Evolutionary conservation across 768 basidiomycete species (phyloP), one percentile per base, ranked within the genome.

Genomic region (Rhizopogon vulgaris): DNA sequence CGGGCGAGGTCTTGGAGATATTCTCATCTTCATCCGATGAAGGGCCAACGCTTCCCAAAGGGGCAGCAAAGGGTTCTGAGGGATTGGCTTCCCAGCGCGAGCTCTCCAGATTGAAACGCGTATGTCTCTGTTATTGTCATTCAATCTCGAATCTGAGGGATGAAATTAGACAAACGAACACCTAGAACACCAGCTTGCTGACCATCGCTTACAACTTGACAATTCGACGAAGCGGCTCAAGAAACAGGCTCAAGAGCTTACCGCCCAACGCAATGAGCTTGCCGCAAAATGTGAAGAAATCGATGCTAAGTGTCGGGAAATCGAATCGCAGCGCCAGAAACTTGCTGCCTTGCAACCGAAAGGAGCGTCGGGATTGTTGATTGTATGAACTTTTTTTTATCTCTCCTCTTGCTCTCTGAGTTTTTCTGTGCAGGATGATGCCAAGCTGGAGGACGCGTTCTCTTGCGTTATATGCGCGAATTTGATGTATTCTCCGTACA

Each of bases 401-500:
- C 11, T 17, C 22, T 18, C 9, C 0, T 11, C 1, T 4, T n/a
- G n/a, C 45, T 57, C 55, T 3, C 59, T 50, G 2, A 18, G 9
- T 28, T 8, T 2, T 12, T 18, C 15, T 4, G 10, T 40, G 11
- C 42, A 82, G 80, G 69, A 76, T 53, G 24, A 67, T n/a, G 57
- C 65, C 0, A 58, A 74, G 34, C 54, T 88, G 0, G 78, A 80
- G 28, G 85, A 87, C 24, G 60, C 73, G 41, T 62, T 80, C 11
- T 72, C 67, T 38, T 90, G 87, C 60, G 84, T 84, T 53, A 78
- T 90, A 38, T 90, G 87, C 62, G 74, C 78, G 0, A 53, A 66
- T 38, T 75, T 74, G 52, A 80, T 88, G 78, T 85, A 83, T 82
- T 69, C 71, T 7, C 86, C 87, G 0, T 84, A 78, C 58, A 73